Percentiles rank a stretch among this genome's conserved stretches.
phyloP scores from a whole-genome alignment of 116 monocot species.

The Trichopus zeylanicus region DNA sequence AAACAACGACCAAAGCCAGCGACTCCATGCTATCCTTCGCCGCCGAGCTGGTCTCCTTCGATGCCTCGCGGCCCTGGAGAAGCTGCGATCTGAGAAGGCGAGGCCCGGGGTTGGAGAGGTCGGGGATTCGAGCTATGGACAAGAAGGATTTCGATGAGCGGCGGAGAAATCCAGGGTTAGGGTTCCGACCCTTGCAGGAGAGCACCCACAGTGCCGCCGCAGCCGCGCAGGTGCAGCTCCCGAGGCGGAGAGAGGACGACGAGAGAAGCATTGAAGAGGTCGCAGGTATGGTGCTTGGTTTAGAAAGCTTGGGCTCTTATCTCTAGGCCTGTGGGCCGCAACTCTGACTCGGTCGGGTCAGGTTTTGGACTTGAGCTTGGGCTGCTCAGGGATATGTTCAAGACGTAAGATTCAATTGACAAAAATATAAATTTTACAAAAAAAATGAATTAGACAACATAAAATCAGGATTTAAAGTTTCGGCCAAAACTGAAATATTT shows the following conservation, averaged over 20 bases:
- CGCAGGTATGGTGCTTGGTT: neutral
- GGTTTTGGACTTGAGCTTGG: too few relatives aligned
- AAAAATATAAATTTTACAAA: too few relatives aligned
- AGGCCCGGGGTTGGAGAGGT: neutral
- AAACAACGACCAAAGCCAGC: constrained; percentile 55
- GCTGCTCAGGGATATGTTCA: too few relatives aligned
- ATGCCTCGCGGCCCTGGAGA: too few relatives aligned
- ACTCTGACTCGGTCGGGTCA: too few relatives aligned
- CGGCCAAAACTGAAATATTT: too few relatives aligned
- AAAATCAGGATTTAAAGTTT: too few relatives aligned
- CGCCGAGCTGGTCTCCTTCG: neutral
- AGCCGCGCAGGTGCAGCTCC: constrained; percentile 3
- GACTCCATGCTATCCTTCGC: neutral
- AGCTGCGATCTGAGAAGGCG: neutral
- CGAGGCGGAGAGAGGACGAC: neutral
- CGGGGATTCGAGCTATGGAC: neutral
- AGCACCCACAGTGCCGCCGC: constrained; percentile 10
- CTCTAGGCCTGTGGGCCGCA: too few relatives aligned
- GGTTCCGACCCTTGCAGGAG: constrained; percentile 5
- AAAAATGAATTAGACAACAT: too few relatives aligned
- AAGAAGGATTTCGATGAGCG: neutral
- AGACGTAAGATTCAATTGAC: too few relatives aligned
- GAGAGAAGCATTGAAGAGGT: constrained; percentile 4
- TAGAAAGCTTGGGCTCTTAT: neutral
- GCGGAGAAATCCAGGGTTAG: constrained; percentile 5